phyloP scores from a whole-genome alignment of 2,329 filamentous ascomycete species.

The Botrytis galanthina region DNA sequence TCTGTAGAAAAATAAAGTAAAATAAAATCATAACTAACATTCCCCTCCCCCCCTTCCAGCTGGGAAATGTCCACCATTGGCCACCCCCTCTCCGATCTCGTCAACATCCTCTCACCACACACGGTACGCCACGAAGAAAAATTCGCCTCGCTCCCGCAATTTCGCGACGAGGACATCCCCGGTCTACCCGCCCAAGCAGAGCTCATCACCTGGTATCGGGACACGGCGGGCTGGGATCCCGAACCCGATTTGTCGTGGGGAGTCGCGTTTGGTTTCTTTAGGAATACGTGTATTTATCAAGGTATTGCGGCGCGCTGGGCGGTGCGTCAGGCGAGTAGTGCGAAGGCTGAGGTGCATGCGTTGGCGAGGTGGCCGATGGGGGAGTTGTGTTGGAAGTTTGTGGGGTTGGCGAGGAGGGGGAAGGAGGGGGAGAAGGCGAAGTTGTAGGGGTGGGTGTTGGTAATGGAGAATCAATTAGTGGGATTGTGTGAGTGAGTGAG shows the following conservation, averaged over 20 bases:
- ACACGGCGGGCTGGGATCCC: conserved; percentile 70
- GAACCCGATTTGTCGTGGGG: conserved; percentile 60
- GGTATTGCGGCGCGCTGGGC: conserved; percentile 91
- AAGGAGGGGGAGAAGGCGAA: conserved; percentile 41
- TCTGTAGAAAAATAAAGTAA: background rate
- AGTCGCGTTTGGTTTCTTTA: conserved; percentile 60
- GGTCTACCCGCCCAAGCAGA: conserved; percentile 53
- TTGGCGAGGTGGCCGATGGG: conserved; percentile 69
- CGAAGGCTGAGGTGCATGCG: conserved; percentile 71
- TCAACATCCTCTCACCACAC: conserved; percentile 67
- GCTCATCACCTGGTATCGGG: conserved; percentile 63
- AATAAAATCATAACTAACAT: conserved; percentile 9
- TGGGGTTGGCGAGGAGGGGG: conserved; percentile 49
- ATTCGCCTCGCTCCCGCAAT: conserved; percentile 38
- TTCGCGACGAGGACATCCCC: conserved; percentile 50
- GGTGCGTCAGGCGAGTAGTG: conserved; percentile 83
- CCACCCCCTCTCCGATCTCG: conserved; percentile 89
- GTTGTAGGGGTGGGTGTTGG: conserved; percentile 35
- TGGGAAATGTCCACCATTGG: conserved; percentile 99
- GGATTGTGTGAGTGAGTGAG: background rate
- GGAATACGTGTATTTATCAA: conserved; percentile 66
- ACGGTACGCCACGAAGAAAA: conserved; percentile 31
- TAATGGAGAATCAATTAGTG: background rate
- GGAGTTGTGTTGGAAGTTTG: conserved; percentile 73
- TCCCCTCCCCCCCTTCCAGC: conserved; percentile 40